These are phyloP conservation scores for Zygosaccharomyces bailii DNA, from an alignment of 805 yeast genomes.

Conservation along the genomic window DNA sequence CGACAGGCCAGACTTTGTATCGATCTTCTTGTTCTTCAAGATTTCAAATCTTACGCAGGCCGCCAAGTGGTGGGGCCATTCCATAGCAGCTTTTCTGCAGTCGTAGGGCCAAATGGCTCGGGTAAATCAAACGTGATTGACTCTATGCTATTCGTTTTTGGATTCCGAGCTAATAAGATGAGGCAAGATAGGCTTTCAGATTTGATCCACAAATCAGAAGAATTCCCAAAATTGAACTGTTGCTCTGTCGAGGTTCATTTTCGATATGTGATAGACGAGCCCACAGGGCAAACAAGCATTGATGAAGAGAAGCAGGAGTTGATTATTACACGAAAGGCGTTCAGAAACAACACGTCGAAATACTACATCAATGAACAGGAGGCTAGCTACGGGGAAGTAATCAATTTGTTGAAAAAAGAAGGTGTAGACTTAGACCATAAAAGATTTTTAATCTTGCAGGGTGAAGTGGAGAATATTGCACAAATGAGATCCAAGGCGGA, in stretches of 20 bases:
- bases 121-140: conserved; percentile 98
- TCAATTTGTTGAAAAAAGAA: conserved; percentile 63
- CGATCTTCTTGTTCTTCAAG: conserved; percentile 63
- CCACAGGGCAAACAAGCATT: conserved; percentile 42
- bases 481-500: conserved; percentile 99
- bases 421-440: conserved; percentile 96
- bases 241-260: conserved; percentile 94
- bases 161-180: conserved; percentile 94
- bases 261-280: conserved; percentile 65
- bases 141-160: conserved; percentile 92
- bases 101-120: conserved; percentile 97
- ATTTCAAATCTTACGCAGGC: conserved; percentile 96
- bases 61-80: conserved; percentile 91
- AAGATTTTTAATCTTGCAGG: conserved; percentile 89
- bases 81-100: conserved; percentile 89
- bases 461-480: conserved; percentile 97
- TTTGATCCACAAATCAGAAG: conserved; percentile 85
- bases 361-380: conserved; percentile 69
- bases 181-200: conserved; percentile 93
- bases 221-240: conserved; percentile 56
- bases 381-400: conserved; percentile 76
- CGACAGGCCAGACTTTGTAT: conserved; percentile 63
- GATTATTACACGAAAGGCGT: conserved; percentile 77
- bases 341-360: conserved; percentile 67
- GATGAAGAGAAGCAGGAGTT: conserved; percentile 55